Conservation (phyloP, 1,284 basidiomycete genomes). For the Athelia sp. region DNA sequence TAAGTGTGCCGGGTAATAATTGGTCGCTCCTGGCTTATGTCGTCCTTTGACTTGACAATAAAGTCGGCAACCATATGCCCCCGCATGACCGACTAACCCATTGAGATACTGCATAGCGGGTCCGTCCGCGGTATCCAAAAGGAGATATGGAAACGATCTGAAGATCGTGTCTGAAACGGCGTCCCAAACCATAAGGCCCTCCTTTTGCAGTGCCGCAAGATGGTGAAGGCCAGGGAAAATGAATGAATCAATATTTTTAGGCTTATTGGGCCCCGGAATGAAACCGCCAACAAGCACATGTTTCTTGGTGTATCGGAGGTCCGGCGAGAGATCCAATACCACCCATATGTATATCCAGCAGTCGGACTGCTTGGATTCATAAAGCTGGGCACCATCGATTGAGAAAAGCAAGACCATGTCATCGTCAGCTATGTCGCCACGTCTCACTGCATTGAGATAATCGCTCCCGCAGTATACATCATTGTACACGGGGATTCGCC, state of each 20-base stretch:
- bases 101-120: slow-evolving; percentile 18
- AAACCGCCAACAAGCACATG: slow-evolving; percentile 12
- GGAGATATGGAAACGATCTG: slow-evolving; percentile 9
- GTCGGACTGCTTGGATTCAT: slow-evolving; percentile 24
- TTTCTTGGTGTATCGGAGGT: slow-evolving; percentile 10
- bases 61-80: slow-evolving; percentile 16
- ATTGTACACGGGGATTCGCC: slow-evolving; percentile 8
- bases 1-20: slow-evolving; percentile 16
- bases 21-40: slow-evolving; percentile 12
- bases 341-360: slow-evolving; percentile 21
- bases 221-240: slow-evolving; percentile 23
- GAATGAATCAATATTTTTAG: slow-evolving; percentile 24
- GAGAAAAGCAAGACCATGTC: slow-evolving; percentile 24
- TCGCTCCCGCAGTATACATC: slow-evolving; percentile 13
- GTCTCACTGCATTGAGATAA: slow-evolving; percentile 14
- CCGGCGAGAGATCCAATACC: slow-evolving; percentile 8
- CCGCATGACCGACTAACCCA: slow-evolving; percentile 22
- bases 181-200: slow-evolving; percentile 18
- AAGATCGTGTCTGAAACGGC: slow-evolving; percentile 6
- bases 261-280: slow-evolving; percentile 25
- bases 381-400: slow-evolving; percentile 29
- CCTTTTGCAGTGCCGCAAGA: slow-evolving; percentile 15
- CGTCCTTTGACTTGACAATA: slow-evolving; percentile 15
- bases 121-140: slow-evolving; percentile 19
- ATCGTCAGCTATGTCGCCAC: slow-evolving; percentile 15